These are phyloP conservation scores for Pelagomonas calceolata DNA, from an alignment of 108 stramenopile species.

Conservation along the genomic window DNA sequence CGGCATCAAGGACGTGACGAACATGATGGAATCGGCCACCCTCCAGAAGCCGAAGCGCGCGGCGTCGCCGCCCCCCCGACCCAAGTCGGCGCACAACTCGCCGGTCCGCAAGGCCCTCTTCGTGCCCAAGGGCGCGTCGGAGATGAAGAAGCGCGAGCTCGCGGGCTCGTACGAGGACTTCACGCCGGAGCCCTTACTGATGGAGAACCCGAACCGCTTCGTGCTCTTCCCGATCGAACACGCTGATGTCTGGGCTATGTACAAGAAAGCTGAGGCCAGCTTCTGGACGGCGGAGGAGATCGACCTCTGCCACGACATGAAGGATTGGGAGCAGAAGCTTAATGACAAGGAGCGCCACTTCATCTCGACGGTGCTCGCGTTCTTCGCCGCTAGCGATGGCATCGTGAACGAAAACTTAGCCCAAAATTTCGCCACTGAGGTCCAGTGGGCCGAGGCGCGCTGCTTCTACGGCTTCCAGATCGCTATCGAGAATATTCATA, in stretches of 20 bases:
- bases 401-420: slow-evolving; percentile 99
- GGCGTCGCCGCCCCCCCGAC: too few species aligned
- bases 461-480: slow-evolving; percentile 99
- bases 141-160: slow-evolving; percentile 18
- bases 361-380: slow-evolving; percentile 93
- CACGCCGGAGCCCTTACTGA: slow-evolving; percentile 52
- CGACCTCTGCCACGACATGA: slow-evolving; percentile 83
- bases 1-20: too few species aligned
- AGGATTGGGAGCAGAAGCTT: slow-evolving; percentile 80
- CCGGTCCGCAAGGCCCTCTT: too few species aligned
- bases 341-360: slow-evolving; percentile 92
- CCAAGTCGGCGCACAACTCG: too few species aligned
- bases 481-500: slow-evolving; percentile 99
- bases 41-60: too few species aligned
- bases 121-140: too few species aligned
- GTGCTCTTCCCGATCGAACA: slow-evolving; percentile 98
- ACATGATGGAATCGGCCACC: too few species aligned
- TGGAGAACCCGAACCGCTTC: slow-evolving; percentile 64
- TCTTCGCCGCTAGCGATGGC: slow-evolving; percentile 98
- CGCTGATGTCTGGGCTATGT: slow-evolving; percentile 83
- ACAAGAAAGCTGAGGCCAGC: slow-evolving; percentile 98
- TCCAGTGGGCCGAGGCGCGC: slow-evolving; percentile 87
- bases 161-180: slow-evolving; percentile 21
- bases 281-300: slow-evolving; percentile 99
- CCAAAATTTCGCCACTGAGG: slow-evolving; percentile 90